A percentile compares a stretch with the other conserved stretches of the same genome.
phyloP scores from a whole-genome alignment of 352 stramenopile genomes.

The Phytophthora ramorum region DNA sequence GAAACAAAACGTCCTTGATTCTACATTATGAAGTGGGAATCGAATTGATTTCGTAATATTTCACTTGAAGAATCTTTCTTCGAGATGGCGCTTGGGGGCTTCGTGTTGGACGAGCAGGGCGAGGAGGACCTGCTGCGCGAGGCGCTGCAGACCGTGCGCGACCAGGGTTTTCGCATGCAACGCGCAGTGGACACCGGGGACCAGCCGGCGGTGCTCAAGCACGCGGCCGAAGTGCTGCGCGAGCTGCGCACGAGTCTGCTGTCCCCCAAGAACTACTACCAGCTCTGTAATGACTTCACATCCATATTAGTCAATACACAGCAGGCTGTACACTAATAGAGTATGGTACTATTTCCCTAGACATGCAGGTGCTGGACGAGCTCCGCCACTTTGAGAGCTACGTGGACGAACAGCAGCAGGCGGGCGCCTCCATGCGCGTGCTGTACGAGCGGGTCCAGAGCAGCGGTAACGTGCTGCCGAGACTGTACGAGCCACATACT shows the following conservation, averaged over 20 bases:
- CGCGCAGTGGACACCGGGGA: slow-evolving; percentile 78
- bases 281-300: slow-evolving; percentile 92
- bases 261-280: slow-evolving; percentile 99
- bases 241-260: slow-evolving; percentile 91
- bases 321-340: neutral
- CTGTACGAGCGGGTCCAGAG: slow-evolving; percentile 97
- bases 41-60: neutral
- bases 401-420: slow-evolving; percentile 84
- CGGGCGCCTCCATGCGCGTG: slow-evolving; percentile 88
- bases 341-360: slow-evolving; percentile 24
- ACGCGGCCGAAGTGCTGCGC: slow-evolving; percentile 82
- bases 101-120: slow-evolving; percentile 72
- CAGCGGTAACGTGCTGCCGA: slow-evolving; percentile 95
- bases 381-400: slow-evolving; percentile 96
- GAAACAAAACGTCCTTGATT: neutral
- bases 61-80: slow-evolving; percentile 16
- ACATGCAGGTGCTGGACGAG: slow-evolving; percentile 93
- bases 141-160: slow-evolving; percentile 69
- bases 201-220: slow-evolving; percentile 78
- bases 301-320: neutral
- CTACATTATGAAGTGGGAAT: too few relatives aligned
- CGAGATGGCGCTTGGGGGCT: slow-evolving; percentile 24
- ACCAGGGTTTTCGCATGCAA: slow-evolving; percentile 90
- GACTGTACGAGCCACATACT: slow-evolving; percentile 63
- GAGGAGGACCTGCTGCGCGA: slow-evolving; percentile 79